Base-by-base conservation (phyloP, 495 filamentous ascomycete genomes). In the Penicillium psychrofluorescens region DNA sequence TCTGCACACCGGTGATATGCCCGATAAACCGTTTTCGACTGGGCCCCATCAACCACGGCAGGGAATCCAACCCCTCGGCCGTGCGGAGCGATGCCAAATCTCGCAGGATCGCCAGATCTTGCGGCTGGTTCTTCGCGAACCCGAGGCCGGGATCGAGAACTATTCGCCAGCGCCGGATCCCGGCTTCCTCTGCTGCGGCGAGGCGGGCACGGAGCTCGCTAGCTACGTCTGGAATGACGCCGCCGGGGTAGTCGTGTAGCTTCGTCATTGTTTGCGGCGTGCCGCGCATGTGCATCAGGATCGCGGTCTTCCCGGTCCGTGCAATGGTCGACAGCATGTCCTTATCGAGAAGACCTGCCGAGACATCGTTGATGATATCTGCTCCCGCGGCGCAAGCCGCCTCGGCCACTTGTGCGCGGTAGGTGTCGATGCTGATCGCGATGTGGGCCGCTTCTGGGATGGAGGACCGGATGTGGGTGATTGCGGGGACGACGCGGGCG, bases 221-320 rank as follows among this genome's bases (percentile, higher is more conserved):
- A 11, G 70, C 79, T 0, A 97, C 79, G 14, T 78, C 81, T 5
- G 65, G 55, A n/a, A 95, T 74, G 7, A 95, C 63, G 0, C 90
- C 90, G 28, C 72, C 53, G 0, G 87, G 87, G 62, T 96, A 96
- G 8, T 74, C 56, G 29, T 76, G 77, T 7, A 86, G 64, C 4
- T 60, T 61, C 33, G 69, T 81, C 92, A 97, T 98, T 4, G 86
- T 96, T 16, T 75, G 69, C 0, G 92, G 88, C 4, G 77, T 84
- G 28, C 92, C 92, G 53, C 92, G 88, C 84, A 91, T 95, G 63
- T 98, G 92, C 89, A 94, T 95, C 16, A 98, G 68, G 53, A 86
- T 84, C 33, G 95, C 76, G 1, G 90, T 85, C 45, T 83, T 85
- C n/a, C 86, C 86, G 0, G 91, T 73, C 2, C 74, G 62, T 0